Evolutionary conservation across 768 basidiomycete genomes (phyloP), one percentile per base, ranked within the genome.

Genomic region (Rossbeevera mucosa): DNA sequence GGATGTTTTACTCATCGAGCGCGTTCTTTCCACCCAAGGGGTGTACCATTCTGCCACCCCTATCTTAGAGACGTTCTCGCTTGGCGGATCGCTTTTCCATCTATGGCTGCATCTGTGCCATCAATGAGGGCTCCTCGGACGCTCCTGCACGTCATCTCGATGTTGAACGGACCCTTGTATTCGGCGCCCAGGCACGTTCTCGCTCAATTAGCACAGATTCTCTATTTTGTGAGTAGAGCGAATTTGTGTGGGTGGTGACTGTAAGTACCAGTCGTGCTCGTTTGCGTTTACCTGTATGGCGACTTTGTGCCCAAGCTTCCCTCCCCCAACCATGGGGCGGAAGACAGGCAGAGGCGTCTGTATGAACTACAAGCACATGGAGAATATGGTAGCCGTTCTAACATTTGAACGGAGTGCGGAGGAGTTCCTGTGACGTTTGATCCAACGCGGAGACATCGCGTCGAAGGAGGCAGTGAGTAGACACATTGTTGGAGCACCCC

Each of bases 391-490:
- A 41, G 46, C 57, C 4, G 53, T 59, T 43, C 43, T 40, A 1
- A 18, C 52, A 7, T 56, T 62, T 18, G 60, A 62, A 38, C 4
- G 49, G 22, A 22, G 30, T 4, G 52, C 60, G 3, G 44, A 63
- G 21, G 26, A 24, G 5, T 59, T 62, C 5, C 22, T 56, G 44
- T 40, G 12, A 53, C 25, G 24, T 55, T 2, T 40, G 46, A 18
- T 57, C 2, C 24, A 40, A n/a, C 38, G 18, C 38, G 18, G 20
- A 1, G 61, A 59, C 5, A 11, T 11, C 0, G 46, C 12, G 12
- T 50, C 44, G 2, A 20, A 45, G 26, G 20, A 50, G 2, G 42
- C 53, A 20, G 60, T 62, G 28, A 52, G 60, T 47, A 14, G 0
- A 7, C 0, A 8, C 2, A 9, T 29, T 5, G 11, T 38, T 40